Evolutionary conservation across 192 early-diverging fungal species (phyloP), one percentile per base, ranked within the genome.

Genomic region (Powellomyces hirtus): DNA sequence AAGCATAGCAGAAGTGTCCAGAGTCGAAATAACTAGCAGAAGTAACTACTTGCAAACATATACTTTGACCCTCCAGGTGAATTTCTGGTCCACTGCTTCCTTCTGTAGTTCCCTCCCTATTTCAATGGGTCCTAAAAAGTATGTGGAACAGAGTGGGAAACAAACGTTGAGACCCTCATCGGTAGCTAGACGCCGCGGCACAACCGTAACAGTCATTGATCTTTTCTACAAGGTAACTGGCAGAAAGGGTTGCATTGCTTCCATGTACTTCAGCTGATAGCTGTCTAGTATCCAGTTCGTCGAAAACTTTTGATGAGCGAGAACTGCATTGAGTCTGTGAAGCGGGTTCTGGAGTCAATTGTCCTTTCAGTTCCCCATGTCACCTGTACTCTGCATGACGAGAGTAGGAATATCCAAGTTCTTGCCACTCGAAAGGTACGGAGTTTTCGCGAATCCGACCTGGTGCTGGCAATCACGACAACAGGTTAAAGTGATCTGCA

Each of bases 181-280:
- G 8, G 40, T 42, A 11, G 40, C 40, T 18, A 42, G 40, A 18
- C 70, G 70, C 30, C 70, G 81, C 29, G 89, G 89, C 18, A 88
- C 89, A 1, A 86, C 80, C 4, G 76, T 89, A 0, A 72, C 77
- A 18, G 79, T 86, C n/a, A 72, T 77, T 6, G 88, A 90, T 68
- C 44, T 90, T 6, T 90, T 90, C 45, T 88, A 84, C 69, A 89
- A 83, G 62, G 89, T 90, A 77, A 2, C 18, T 45, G 51, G 26
- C 10, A 24, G n/a, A n/a, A n/a, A n/a, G n/a, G n/a, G n/a, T n/a
- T n/a, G n/a, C n/a, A n/a, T n/a, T n/a, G n/a, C n/a, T n/a, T n/a
- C n/a, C n/a, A n/a, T n/a, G n/a, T n/a, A n/a, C n/a, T n/a, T n/a
- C n/a, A 20, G 26, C 26, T 52, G 18, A 27, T 24, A 52, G 26